phyloP scores from a whole-genome alignment of 2,329 filamentous ascomycete genomes.

The Emmonsiellopsis sp. region DNA sequence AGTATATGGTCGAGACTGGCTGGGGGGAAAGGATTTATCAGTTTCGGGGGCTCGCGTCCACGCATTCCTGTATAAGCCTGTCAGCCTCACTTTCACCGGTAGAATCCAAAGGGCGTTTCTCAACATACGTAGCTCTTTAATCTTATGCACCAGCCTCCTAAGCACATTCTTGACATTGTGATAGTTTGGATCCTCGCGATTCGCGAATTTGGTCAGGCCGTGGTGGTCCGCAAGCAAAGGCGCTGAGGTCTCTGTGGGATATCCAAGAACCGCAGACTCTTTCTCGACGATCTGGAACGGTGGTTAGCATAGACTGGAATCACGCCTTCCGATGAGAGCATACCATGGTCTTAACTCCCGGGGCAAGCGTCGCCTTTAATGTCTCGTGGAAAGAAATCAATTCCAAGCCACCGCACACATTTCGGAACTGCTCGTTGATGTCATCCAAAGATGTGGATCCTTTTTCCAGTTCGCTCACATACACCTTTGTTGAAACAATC shows the following conservation, averaged over 20 bases:
- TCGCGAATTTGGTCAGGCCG: conserved; percentile 31
- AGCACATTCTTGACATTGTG: conserved; percentile 8
- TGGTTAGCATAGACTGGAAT: background rate
- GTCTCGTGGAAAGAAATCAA: conserved; percentile 41
- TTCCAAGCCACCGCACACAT: conserved; percentile 25
- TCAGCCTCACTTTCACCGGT: too few species aligned
- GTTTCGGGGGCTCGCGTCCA: background rate
- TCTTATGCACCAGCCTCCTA: conserved; percentile 1
- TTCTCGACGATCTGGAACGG: conserved; percentile 21
- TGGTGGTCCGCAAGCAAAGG: conserved; percentile 34
- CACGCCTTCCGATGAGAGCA: background rate
- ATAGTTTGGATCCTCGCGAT: conserved; percentile 29
- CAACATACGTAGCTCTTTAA: background rate
- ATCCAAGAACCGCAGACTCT: conserved; percentile 35
- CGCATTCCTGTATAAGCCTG: background rate
- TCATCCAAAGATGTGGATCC: conserved; percentile 26
- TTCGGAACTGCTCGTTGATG: conserved; percentile 38
- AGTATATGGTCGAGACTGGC: conserved; percentile 5
- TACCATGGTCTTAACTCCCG: conserved; percentile 6
- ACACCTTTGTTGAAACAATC: conserved; percentile 24
- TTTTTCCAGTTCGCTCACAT: conserved; percentile 29
- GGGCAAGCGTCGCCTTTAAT: conserved; percentile 16
- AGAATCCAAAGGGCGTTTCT: background rate
- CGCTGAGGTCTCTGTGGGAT: conserved; percentile 30
- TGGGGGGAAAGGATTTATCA: conserved; percentile 5